Base-by-base conservation (phyloP, 225 moss, liverwort and hornwort genomes). In the Neckera pumila region DNA sequence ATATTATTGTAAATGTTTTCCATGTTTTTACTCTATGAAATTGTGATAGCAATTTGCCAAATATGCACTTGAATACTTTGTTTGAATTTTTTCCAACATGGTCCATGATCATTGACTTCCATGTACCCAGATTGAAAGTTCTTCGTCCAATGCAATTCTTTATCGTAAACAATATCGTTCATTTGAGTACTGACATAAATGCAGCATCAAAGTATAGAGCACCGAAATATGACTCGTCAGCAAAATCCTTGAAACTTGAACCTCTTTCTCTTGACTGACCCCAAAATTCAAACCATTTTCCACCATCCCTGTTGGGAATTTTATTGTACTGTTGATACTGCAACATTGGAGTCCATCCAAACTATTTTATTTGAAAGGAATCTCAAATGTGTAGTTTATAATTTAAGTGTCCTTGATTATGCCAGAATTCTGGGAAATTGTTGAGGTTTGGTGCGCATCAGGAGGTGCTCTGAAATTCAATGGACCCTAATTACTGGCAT, bases 81-180 rank as follows among this genome's bases (percentile, higher is more conserved):
- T 53, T 1, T 6, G 0, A 36, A 1, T 77, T 7, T 5, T 17
- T 51, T 67, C 11, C 5, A 1, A 31, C 7, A 28, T 25, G 38
- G 6, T 26, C 11, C 27, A 40, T 84, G 34, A 31, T 79, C 58
- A 65, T 80, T 8, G 4, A 42, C 2, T 36, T 58, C 6, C 36
- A 17, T 0, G 1, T 17, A 72, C 0, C 0, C 0, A 1, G 6
- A 33, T 23, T 3, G 7, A 45, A 40, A 20, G n/a, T 3, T 56
- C 2, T 30, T 1, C 2, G 1, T 11, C 1, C 0, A 2, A 25
- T n/a, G 5, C 11, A 72, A 28, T 43, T 38, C 0, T 42, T 77
- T 22, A 8, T 14, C 1, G 3, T 27, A 45, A 1, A 51, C 67
- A 76, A 45, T 82, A 16, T 78, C 3, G 9, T 82, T 86, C 30